These are phyloP conservation scores for Rugonectria rugulosa DNA, from an alignment of 2,329 filamentous ascomycete genomes.

Conservation along the genomic window DNA sequence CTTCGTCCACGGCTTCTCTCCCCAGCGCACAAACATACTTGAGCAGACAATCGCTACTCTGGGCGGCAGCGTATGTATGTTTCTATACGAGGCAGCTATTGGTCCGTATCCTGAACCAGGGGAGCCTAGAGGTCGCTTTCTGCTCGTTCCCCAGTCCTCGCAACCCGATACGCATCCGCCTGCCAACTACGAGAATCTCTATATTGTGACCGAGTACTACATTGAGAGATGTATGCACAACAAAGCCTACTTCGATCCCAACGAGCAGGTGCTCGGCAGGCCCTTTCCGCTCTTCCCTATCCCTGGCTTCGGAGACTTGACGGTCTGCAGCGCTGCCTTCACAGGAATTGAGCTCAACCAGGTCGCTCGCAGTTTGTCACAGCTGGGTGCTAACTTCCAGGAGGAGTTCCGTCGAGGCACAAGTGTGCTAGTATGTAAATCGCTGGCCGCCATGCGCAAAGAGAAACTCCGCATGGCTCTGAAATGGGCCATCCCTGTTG, in stretches of 20 bases:
- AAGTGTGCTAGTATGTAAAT: slow-evolving; percentile 81
- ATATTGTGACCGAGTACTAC: slow-evolving; percentile 87
- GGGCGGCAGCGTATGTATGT: slow-evolving; percentile 53
- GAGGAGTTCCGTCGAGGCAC: slow-evolving; percentile 76
- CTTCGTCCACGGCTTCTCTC: slow-evolving; percentile 66
- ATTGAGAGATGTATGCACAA: slow-evolving; percentile 86
- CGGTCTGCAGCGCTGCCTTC: slow-evolving; percentile 84
- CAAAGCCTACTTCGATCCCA: slow-evolving; percentile 74
- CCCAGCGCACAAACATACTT: slow-evolving; percentile 58
- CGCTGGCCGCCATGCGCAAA: slow-evolving; percentile 61
- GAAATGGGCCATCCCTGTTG: slow-evolving; percentile 80
- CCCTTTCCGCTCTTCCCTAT: slow-evolving; percentile 79
- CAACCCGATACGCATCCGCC: slow-evolving; percentile 54
- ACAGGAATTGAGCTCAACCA: slow-evolving; percentile 85
- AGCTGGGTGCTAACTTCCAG: slow-evolving; percentile 83
- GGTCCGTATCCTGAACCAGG: slow-evolving; percentile 33
- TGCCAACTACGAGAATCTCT: slow-evolving; percentile 47
- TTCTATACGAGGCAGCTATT: slow-evolving; percentile 51
- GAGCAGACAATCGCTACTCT: slow-evolving; percentile 57
- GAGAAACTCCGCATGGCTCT: slow-evolving; percentile 83
- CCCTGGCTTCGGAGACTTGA: slow-evolving; percentile 71
- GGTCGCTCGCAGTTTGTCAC: slow-evolving; percentile 75
- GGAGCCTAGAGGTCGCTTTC: slow-evolving; percentile 51
- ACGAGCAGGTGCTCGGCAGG: slow-evolving; percentile 74
- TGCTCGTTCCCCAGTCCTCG: slow-evolving; percentile 63